Conservation (phyloP, 2,329 filamentous ascomycete species). For the Talaromyces sp. region DNA sequence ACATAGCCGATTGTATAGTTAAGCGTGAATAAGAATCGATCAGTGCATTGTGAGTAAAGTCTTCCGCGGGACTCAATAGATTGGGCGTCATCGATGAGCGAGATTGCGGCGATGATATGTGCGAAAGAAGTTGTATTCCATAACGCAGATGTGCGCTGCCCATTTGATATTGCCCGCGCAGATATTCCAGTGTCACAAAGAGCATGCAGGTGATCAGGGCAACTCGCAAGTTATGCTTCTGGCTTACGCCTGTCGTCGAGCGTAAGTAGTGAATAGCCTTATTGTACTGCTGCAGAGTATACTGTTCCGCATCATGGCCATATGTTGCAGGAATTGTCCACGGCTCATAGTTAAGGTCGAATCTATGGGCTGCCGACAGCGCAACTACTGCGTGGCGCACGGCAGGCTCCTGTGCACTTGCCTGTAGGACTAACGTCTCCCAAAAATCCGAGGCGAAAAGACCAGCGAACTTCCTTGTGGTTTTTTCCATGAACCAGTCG, state of each 20-base stretch:
- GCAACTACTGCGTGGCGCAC: conserved; percentile 49
- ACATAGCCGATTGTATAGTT: conserved; percentile 30
- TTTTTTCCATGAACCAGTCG: conserved; percentile 32
- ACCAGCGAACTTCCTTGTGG: conserved; percentile 38
- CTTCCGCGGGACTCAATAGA: conserved; percentile 11
- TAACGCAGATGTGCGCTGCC: conserved; percentile 34
- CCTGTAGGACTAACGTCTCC: conserved; percentile 44
- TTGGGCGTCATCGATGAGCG: conserved; percentile 15
- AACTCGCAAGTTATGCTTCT: conserved; percentile 36
- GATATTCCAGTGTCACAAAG: conserved; percentile 46
- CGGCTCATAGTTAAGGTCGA: conserved; percentile 8
- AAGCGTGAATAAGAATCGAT: conserved; percentile 32
- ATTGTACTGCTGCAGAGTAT: conserved; percentile 43
- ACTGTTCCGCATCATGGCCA: conserved; percentile 29
- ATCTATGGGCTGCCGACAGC: conserved; percentile 41
- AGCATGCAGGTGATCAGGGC: conserved; percentile 47
- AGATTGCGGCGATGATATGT: conserved; percentile 8
- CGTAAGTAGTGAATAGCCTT: conserved; percentile 43
- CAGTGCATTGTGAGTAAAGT: conserved; percentile 24
- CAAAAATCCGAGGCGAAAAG: conserved; percentile 43
- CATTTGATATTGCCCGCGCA: conserved; percentile 36
- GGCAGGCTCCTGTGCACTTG: conserved; percentile 42
- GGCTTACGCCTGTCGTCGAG: conserved; percentile 24
- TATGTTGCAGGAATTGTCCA: conserved; percentile 15
- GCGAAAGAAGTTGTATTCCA: conserved; percentile 33